Percentiles rank a stretch among this genome's conserved stretches.
Evolutionary conservation across 2,329 filamentous ascomycete genomes (phyloP).

Genomic region (Aspergillus brasiliensis): DNA sequence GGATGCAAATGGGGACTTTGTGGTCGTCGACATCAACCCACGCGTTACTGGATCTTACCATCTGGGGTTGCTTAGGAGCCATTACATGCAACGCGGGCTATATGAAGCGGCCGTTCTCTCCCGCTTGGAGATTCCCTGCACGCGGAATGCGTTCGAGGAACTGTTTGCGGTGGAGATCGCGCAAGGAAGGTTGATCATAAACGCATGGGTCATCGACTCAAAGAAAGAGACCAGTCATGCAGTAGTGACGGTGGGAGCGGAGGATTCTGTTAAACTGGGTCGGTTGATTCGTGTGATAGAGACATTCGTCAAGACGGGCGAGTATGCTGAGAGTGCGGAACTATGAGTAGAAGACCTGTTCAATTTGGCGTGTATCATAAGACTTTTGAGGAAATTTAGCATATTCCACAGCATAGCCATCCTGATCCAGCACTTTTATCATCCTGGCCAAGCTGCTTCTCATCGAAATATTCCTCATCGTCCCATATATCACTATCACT

Average conservation of each 20-base stretch:
- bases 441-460: neutral
- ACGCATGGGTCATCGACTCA: neutral
- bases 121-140: neutral
- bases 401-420: neutral
- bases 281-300: neutral
- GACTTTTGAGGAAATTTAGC: neutral
- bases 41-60: conserved; percentile 9
- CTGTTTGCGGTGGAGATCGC: neutral
- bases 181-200: conserved; percentile 3
- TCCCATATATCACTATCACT: neutral
- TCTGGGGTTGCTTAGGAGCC: conserved; percentile 2
- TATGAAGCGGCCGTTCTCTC: neutral
- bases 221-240: neutral
- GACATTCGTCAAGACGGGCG: neutral
- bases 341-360: neutral
- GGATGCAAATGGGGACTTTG: neutral
- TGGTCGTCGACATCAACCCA: conserved; percentile 9
- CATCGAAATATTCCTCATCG: neutral
- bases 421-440: neutral
- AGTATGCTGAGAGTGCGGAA: neutral
- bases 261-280: neutral
- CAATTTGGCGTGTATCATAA: neutral
- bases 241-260: neutral
- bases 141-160: neutral
- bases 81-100: neutral